Evolutionary conservation across 2,329 filamentous ascomycete species (phyloP), one percentile per base, ranked within the genome.

Genomic region (Colletotrichum truncatum): DNA sequence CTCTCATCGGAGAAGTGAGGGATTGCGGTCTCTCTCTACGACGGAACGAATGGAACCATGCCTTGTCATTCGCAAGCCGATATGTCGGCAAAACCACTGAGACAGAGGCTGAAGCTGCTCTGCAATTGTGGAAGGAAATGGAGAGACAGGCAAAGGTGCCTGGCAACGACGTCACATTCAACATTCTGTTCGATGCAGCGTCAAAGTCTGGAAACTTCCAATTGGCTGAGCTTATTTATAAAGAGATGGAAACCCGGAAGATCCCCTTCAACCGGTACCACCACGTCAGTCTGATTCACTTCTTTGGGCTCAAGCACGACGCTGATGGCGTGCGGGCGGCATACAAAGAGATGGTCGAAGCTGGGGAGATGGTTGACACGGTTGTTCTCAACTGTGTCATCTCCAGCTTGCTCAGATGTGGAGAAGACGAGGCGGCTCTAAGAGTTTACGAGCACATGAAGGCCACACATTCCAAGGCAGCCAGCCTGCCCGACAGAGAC

Each of bases 41-140:
- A 1, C 81, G 79, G 5, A 79, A 83, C 0, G 89, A 97, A 73
- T 99, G 94, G 94, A 97, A 93, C 67, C 89, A 88, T 38, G 94
- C 94, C 36, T 88, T 98, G 54, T 86, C 91, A 18, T 91, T 97
- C 72, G 91, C 92, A 9, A 90, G 91, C 36, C 89, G 91, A 61
- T 93, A 92, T 70, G 88, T 91, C 68, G 82, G 86, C 8, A 81
- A 73, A 10, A 82, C 89, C 38, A 84, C 87, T 46, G 82, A 85
- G 45, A 72, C 84, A 39, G 85, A 94, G 75, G 77, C 93, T 43
- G 82, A 92, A 76, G 85, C 88, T 5, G 90, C 93, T 0, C 82
- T 99, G 46, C 86, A 88, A 49, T 78, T 97, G 23, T 99, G 95
- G 94, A 89, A 87, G 69, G 89, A 96, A 71, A 98, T 98, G 94